Conservation (phyloP, 306 rosid species). For the Glycine soja region DNA sequence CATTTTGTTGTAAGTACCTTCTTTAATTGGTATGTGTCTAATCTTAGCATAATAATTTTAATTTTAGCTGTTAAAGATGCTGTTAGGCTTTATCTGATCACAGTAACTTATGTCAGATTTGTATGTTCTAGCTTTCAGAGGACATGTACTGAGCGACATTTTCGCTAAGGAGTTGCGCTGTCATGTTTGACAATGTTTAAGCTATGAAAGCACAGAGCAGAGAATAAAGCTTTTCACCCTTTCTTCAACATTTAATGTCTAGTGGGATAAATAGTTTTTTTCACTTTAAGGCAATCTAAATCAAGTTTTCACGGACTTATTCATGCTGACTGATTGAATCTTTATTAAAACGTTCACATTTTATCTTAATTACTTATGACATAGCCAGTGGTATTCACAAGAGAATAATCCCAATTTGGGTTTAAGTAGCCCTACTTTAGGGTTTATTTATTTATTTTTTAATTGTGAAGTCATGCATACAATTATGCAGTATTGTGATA, state of each 20-base stretch:
- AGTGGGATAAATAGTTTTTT: background rate
- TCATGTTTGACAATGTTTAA: slow-evolving; percentile 39
- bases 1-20: slow-evolving; percentile 44
- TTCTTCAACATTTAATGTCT: slow-evolving; percentile 32
- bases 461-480: too few relatives aligned
- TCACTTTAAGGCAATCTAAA: background rate
- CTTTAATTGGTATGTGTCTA: slow-evolving; percentile 44
- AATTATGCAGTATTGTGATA: too few relatives aligned
- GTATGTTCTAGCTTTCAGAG: slow-evolving; percentile 48
- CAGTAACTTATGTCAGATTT: slow-evolving; percentile 46
- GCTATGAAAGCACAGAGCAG: slow-evolving; percentile 30
- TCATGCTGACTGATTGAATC: background rate
- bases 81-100: slow-evolving; percentile 47
- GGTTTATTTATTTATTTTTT: too few relatives aligned
- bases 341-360: background rate
- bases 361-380: background rate
- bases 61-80: slow-evolving; percentile 41
- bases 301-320: background rate
- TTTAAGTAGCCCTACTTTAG: too few relatives aligned
- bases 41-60: slow-evolving; percentile 50
- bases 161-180: slow-evolving; percentile 34
- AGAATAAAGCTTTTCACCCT: slow-evolving; percentile 18
- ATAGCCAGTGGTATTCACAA: background rate
- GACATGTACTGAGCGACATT: slow-evolving; percentile 29
- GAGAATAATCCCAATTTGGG: background rate